Conservation (phyloP, 2,329 filamentous ascomycete species). For the Dichotomopilus funicola region DNA sequence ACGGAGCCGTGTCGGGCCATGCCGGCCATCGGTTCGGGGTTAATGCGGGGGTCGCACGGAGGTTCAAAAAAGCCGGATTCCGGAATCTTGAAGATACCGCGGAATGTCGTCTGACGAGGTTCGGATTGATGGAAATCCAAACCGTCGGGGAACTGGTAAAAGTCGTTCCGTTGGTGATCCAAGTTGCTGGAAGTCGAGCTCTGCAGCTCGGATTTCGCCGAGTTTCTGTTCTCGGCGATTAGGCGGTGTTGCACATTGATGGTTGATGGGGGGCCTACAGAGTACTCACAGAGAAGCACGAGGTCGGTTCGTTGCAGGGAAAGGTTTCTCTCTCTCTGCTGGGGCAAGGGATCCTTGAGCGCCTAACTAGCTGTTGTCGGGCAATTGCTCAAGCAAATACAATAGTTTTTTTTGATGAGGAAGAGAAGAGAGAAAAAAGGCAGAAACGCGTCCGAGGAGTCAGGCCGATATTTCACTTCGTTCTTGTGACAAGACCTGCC, state of each 20-base stretch:
- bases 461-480: constrained; percentile 27
- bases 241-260: neutral
- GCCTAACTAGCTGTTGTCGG: neutral
- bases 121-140: neutral
- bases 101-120: neutral
- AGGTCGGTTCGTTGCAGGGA: neutral
- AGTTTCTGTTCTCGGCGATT: neutral
- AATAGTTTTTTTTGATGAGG: constrained; percentile 9
- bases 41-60: neutral
- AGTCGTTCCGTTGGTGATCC: neutral
- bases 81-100: constrained; percentile 2
- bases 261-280: neutral
- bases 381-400: constrained; percentile 8
- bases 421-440: constrained; percentile 17
- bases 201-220: constrained; percentile 2
- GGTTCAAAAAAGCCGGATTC: neutral
- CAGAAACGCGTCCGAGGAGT: constrained; percentile 24
- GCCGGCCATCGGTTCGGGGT: constrained; percentile 25
- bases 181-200: neutral
- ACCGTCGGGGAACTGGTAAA: neutral
- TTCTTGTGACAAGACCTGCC: constrained; percentile 5
- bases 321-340: neutral
- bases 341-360: no score
- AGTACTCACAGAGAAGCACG: neutral
- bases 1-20: constrained; percentile 33